Base-by-base conservation (phyloP, 805 yeast species). In the Phaffomyces opuntiae region DNA sequence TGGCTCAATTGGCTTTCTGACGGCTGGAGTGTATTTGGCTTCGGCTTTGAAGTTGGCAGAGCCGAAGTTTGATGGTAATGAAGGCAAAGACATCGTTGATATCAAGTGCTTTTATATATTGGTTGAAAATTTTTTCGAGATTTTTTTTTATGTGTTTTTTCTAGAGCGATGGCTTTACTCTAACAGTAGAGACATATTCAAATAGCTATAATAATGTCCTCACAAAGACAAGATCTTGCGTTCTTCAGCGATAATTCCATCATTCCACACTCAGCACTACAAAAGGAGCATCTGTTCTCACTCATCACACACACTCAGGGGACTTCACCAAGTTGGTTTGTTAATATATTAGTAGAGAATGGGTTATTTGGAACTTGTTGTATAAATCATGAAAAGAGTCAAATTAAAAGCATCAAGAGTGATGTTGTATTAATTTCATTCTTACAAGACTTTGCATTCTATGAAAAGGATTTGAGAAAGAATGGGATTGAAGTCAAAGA, bases 1-100 rank as follows among this genome's bases (percentile, higher is more conserved):
- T 35, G 99, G 98, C 72, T 93, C 99, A 52, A 90, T 74, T 49
- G 91, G 83, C 66, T 96, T 84, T 57, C 84, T 83, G 40, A 75
- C 74, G 40, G 89, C 74, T 24, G 78, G 75, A 40, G 84, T 60
- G 64, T 71, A 78, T 46, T 72, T 69, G 53, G 77, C 66, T 43
- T 60, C 66, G 31, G 76, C 70, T 55, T 73, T 74, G 66, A 77
- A 74, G 36, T 75, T 70, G 38, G 55, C 63, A 29, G 77, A 76
- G 48, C 74, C 67, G 47, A 77, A 72, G 53, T 71, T 71, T 51
- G 80, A 66, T 53, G 87, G 83, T 57, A 83, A 52, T 62, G 74
- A 62, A 48, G 81, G 76, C 52, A 75, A 65, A 35, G 72, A 61
- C 73, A 69, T 70, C 41, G 19, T 17, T 17, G 3, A 17, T 17